Evolutionary conservation across 306 rosid species (phyloP).

Genomic region (Pyrus bretschneideri): DNA sequence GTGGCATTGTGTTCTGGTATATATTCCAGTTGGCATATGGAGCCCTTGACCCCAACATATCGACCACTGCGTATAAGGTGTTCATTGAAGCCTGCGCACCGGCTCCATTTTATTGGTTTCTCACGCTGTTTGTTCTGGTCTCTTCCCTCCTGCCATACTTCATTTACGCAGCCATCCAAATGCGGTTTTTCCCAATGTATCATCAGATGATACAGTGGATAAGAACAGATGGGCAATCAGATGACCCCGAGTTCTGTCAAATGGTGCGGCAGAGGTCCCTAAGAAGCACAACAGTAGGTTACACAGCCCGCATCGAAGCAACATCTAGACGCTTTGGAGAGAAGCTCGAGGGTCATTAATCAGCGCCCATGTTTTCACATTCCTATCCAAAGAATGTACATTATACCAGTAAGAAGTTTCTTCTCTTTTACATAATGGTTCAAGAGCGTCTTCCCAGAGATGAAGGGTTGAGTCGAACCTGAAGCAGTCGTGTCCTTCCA

Average conservation of each 20-base stretch:
- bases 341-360: conserved; percentile 11
- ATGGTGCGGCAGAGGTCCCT: conserved; percentile 74
- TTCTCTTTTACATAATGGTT: conserved; percentile 23
- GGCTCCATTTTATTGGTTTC: conserved; percentile 67
- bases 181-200: conserved; percentile 75
- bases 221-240: conserved; percentile 55
- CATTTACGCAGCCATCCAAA: conserved; percentile 51
- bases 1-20: conserved; percentile 72
- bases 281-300: conserved; percentile 69
- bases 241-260: conserved; percentile 73
- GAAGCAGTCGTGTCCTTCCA: not conserved
- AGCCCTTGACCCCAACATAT: conserved; percentile 55
- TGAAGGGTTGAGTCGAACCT: conserved; percentile 5
- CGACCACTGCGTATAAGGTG: conserved; percentile 86
- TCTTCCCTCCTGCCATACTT: conserved; percentile 69
- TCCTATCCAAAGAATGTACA: conserved; percentile 25
- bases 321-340: conserved; percentile 50
- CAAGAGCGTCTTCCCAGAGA: not conserved
- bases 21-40: conserved; percentile 82
- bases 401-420: conserved; percentile 18
- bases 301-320: conserved; percentile 83
- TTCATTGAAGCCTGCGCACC: conserved; percentile 90
- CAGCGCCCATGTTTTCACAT: not conserved
- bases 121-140: conserved; percentile 53
- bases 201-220: conserved; percentile 96